phyloP scores from a whole-genome alignment of 225 moss, liverwort and hornwort species.

The Takakia lepidozioides region DNA sequence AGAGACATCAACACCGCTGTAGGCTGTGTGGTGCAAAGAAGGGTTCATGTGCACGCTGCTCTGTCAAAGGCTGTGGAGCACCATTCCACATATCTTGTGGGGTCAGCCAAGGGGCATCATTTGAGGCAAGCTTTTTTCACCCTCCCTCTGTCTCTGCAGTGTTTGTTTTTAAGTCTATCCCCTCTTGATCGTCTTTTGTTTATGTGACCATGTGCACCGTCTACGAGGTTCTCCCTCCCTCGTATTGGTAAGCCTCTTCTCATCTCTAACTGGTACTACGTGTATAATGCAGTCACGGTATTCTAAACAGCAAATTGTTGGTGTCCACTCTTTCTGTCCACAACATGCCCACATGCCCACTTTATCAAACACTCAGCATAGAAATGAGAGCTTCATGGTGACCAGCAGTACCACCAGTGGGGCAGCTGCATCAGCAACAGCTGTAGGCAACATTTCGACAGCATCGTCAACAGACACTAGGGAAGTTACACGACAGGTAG shows the following conservation, averaged over 20 bases:
- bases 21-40: constrained; percentile 57
- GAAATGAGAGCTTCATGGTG: constrained; percentile 16
- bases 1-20: constrained; percentile 53
- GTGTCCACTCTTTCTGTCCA: constrained; percentile 64
- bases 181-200: no score
- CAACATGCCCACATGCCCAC: constrained; percentile 40
- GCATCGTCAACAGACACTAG: constrained; percentile 31
- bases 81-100: constrained; percentile 75
- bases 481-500: constrained; percentile 14
- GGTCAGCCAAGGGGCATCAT: constrained; percentile 67
- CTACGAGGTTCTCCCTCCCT: no score
- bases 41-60: constrained; percentile 58
- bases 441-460: constrained; percentile 40
- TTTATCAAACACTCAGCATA: constrained; percentile 8
- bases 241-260: no score
- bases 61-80: constrained; percentile 50
- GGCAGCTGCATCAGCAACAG: constrained; percentile 29
- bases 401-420: constrained; percentile 27
- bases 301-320: constrained; percentile 46
- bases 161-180: no score
- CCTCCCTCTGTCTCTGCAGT: neutral
- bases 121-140: constrained; percentile 50
- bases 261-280: no score
- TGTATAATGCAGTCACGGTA: constrained; percentile 66
- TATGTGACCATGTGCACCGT: no score